Evolutionary conservation across 2,329 filamentous ascomycete species (phyloP), one percentile per base, ranked within the genome.

Genomic region (Colletotrichum trifolii): DNA sequence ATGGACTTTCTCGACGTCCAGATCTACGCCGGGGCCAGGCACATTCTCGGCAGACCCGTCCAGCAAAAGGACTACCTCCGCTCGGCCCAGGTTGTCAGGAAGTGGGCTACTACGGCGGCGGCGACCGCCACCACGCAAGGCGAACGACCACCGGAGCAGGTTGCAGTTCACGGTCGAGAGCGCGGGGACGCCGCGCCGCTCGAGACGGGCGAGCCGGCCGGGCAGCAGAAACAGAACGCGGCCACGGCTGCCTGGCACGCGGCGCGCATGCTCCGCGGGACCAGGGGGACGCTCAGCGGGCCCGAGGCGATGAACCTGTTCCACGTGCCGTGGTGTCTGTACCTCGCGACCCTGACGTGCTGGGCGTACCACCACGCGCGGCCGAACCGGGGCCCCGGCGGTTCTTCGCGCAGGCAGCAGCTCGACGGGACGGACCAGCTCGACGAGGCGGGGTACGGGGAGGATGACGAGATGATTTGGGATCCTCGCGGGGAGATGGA

Each of bases 251-350:
- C 82, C 0, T 85, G 82, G 73, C 87, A 89, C 68, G 85, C 86
- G 0, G 84, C 86, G 0, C 75, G 74, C 2, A 75, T 89, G 11
- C 73, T 89, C 1, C 77, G 79, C 11, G 82, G 85, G 34, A 82
- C 83, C 0, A 78, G 83, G 8, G 74, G 79, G 39, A 79, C 81
- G 34, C 74, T 87, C 2, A 78, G 83, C 11, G 81, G 85, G 40
- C 83, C 81, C 62, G 83, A 85, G 17, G 79, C 82, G 2, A 82
- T 81, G 46, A 82, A 85, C 47, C 75, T 85, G 0, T 89, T 89
- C 70, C 86, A 89, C 69, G 85, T 88, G 15, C 85, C 86, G 0
- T 89, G 87, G 87, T 86, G 84, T 66, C 71, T 89, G 11, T 89
- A 89, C 68, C 75, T 90, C 1, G 85, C 85, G 0, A 87, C 86